A percentile compares a stretch with the other conserved stretches of the same genome.
Conservation (phyloP, 164 flowering plant species). For the Platanus orientalis region DNA sequence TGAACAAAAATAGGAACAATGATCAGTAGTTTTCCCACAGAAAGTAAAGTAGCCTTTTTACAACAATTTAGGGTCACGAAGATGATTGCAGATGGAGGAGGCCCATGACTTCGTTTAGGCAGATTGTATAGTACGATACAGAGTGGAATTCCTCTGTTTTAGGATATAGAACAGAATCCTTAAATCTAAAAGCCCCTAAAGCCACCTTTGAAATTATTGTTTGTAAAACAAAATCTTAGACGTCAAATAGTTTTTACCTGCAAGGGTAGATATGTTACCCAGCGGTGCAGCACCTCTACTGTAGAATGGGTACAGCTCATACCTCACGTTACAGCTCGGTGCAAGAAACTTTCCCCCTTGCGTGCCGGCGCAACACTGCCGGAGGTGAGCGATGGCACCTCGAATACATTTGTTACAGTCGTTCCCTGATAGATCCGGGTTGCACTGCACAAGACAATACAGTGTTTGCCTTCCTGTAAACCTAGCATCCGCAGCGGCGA, state of each 20-base stretch:
- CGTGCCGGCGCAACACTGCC: neutral
- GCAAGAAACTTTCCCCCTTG: slow-evolving; percentile 1
- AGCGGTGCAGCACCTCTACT: neutral
- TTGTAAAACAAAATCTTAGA: neutral
- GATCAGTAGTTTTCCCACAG: too few relatives aligned
- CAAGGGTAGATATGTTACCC: neutral
- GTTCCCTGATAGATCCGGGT: too few relatives aligned
- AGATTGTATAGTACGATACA: neutral
- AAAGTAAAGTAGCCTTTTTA: too few relatives aligned
- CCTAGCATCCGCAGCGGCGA: too few relatives aligned
- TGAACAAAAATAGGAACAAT: too few relatives aligned
- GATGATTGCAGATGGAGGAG: neutral
- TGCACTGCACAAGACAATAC: too few relatives aligned
- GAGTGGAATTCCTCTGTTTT: neutral
- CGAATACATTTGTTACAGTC: too few relatives aligned
- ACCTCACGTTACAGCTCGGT: slow-evolving; percentile 13
- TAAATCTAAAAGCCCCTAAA: neutral
- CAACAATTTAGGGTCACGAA: neutral
- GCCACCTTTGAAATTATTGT: neutral
- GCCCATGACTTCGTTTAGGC: neutral
- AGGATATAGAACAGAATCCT: too few relatives aligned
- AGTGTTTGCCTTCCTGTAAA: too few relatives aligned
- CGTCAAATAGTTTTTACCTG: neutral
- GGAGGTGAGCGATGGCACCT: neutral
- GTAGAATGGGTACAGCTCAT: slow-evolving; percentile 9